phyloP scores from a whole-genome alignment of 257 asterid genomes.

The Rauvolfia tetraphylla region DNA sequence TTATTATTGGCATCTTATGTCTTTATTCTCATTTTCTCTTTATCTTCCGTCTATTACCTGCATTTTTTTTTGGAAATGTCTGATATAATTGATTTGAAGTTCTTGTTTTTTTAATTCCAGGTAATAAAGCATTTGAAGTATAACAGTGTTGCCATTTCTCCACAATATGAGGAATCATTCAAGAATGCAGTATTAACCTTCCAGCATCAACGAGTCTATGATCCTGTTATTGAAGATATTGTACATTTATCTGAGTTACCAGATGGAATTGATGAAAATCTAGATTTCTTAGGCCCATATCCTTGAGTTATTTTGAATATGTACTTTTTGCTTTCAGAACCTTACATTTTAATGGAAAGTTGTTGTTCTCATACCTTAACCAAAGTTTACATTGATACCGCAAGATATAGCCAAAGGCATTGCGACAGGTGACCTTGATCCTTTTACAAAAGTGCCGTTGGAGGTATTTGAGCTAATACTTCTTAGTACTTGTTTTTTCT shows the following conservation, averaged over 20 bases:
- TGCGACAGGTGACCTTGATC: slow-evolving; percentile 86
- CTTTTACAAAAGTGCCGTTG: slow-evolving; percentile 69
- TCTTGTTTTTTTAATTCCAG: slow-evolving; percentile 36
- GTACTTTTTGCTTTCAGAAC: slow-evolving; percentile 9
- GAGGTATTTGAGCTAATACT: slow-evolving; percentile 43
- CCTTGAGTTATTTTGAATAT: slow-evolving; percentile 39
- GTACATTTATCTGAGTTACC: slow-evolving; percentile 58
- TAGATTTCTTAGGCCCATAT: slow-evolving; percentile 95
- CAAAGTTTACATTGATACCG: slow-evolving; percentile 51
- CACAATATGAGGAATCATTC: slow-evolving; percentile 80
- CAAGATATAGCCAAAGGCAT: slow-evolving; percentile 77
- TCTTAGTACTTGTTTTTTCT: neutral
- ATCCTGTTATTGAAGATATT: slow-evolving; percentile 56
- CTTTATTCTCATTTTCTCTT: neutral
- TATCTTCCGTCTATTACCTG: neutral
- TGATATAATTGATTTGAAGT: neutral
- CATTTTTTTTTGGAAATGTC: slow-evolving; percentile 1
- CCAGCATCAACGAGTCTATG: slow-evolving; percentile 86
- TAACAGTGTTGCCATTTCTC: slow-evolving; percentile 54
- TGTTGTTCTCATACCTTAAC: slow-evolving; percentile 51
- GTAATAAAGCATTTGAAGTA: slow-evolving; percentile 84
- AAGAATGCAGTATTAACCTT: slow-evolving; percentile 80
- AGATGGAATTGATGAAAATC: slow-evolving; percentile 39
- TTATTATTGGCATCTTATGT: neutral
- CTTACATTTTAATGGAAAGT: neutral